Evolutionary conservation across 2,329 filamentous ascomycete species (phyloP).

Genomic region (Paramyrothecium roridum): DNA sequence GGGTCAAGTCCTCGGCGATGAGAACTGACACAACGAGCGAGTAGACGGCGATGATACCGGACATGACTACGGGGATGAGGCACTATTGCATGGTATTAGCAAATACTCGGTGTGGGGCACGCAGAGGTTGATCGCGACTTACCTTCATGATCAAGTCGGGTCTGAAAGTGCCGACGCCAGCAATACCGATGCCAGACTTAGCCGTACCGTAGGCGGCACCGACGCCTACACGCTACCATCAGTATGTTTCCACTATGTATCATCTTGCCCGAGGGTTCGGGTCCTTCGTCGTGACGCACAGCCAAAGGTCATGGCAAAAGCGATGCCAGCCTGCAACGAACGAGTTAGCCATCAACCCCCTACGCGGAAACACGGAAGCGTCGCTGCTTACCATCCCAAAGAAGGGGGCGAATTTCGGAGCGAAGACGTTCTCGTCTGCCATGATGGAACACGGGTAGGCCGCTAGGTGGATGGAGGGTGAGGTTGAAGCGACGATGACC

Average conservation of each 20-base stretch:
- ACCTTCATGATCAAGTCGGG: slow-evolving; percentile 92
- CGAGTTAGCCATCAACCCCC: slow-evolving; percentile 18
- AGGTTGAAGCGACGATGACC: slow-evolving; percentile 11
- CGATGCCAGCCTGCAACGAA: slow-evolving; percentile 65
- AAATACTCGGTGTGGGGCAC: not conserved
- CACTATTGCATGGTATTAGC: slow-evolving; percentile 49
- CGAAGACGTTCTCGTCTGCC: slow-evolving; percentile 54
- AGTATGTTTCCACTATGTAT: slow-evolving; percentile 16
- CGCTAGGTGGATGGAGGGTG: slow-evolving; percentile 13
- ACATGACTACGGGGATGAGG: slow-evolving; percentile 91
- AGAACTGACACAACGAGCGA: slow-evolving; percentile 94
- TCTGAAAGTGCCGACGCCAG: slow-evolving; percentile 79
- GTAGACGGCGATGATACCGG: slow-evolving; percentile 98
- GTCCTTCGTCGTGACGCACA: slow-evolving; percentile 49
- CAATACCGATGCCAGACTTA: slow-evolving; percentile 85
- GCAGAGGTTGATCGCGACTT: slow-evolving; percentile 7
- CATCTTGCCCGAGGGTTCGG: slow-evolving; percentile 6
- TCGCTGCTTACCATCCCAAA: slow-evolving; percentile 72
- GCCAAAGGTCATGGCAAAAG: slow-evolving; percentile 79
- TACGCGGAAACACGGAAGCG: slow-evolving; percentile 5
- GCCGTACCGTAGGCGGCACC: slow-evolving; percentile 86
- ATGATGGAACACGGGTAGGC: slow-evolving; percentile 32
- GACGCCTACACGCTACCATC: slow-evolving; percentile 39
- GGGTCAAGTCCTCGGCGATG: slow-evolving; percentile 84
- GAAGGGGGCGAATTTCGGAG: slow-evolving; percentile 83